Base-by-base conservation (phyloP, 2,329 filamentous ascomycete genomes). In the Herpotrichia juniperi region DNA sequence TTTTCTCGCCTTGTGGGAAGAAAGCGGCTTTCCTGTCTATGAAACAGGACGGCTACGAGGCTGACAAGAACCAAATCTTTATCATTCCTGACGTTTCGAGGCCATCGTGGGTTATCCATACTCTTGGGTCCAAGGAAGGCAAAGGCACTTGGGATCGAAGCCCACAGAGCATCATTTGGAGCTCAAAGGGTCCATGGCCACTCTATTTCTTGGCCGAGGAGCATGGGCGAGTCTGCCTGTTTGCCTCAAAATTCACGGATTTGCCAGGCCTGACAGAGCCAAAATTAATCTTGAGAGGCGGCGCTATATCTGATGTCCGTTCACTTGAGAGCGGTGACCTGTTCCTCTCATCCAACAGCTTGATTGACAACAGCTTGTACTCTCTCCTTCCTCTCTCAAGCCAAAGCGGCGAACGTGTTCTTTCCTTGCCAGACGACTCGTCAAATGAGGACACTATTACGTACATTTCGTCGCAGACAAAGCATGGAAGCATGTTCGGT, bases 21-120 rank as follows among this genome's bases (percentile, higher is more conserved):
- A 82, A 83, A 53, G 78, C 93, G 22, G 90, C 85, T 1, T 96
- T 96, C 69, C 80, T 90, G 25, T 85, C 89, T 55, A 96, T 96
- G 92, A 82, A 83, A 57, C 82, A 82, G 50, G 80, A 84, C 46
- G 85, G 88, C 53, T 96, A 96, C 69, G 92, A 97, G 73, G 84
- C 88, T 14, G 91, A 96, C 76, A 89, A 89, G 71, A 82, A 87
- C 39, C 82, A 86, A 39, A 76, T 91, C 3, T 75, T 92, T 56
- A 74, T 91, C 2, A 71, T 90, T 6, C 81, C 84, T 1, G 81
- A 90, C 60, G 76, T 90, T 43, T 71, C 70, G 12, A 80, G 86
- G 53, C 74, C 86, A 9, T 77, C 76, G 53, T 81, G 82, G 52
- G 81, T 86, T 11, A 78, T 85, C 56, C 84, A 87, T 62, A 86